These are phyloP conservation scores for Plasmodium cynomolgi DNA, from an alignment of 169 alveolate species.

Conservation along the genomic window DNA sequence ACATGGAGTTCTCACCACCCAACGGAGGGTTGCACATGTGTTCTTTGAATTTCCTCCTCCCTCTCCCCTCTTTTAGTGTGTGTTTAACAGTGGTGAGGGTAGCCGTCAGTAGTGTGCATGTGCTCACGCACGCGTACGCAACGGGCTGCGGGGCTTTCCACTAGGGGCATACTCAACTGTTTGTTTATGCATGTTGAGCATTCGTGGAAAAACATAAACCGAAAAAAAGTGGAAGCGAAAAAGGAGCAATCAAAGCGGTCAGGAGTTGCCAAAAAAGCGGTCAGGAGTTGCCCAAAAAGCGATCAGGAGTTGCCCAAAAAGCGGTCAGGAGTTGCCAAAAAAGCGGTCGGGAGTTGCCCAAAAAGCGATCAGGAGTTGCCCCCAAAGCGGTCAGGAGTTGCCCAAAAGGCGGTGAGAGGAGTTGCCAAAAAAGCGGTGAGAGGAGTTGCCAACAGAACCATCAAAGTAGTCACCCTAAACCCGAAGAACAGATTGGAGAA, in stretches of 20 bases:
- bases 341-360: not conserved
- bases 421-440: not conserved
- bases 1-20: not conserved
- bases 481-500: not conserved
- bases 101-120: not conserved
- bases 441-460: not conserved
- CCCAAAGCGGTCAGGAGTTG: not conserved
- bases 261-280: not conserved
- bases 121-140: not conserved
- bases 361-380: not conserved
- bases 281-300: not conserved
- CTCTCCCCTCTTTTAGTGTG: not conserved
- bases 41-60: not conserved
- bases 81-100: not conserved
- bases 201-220: not conserved
- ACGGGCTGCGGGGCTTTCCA: not conserved
- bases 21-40: not conserved
- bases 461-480: not conserved
- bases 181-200: not conserved
- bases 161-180: not conserved
- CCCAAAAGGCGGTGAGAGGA: not conserved
- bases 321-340: not conserved
- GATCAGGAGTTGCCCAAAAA: not conserved
- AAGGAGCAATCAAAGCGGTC: not conserved
- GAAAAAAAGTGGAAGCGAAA: not conserved